Evolutionary conservation across 768 basidiomycete genomes (phyloP), one percentile per base, ranked within the genome.

Genomic region (Tylopilus felleus): DNA sequence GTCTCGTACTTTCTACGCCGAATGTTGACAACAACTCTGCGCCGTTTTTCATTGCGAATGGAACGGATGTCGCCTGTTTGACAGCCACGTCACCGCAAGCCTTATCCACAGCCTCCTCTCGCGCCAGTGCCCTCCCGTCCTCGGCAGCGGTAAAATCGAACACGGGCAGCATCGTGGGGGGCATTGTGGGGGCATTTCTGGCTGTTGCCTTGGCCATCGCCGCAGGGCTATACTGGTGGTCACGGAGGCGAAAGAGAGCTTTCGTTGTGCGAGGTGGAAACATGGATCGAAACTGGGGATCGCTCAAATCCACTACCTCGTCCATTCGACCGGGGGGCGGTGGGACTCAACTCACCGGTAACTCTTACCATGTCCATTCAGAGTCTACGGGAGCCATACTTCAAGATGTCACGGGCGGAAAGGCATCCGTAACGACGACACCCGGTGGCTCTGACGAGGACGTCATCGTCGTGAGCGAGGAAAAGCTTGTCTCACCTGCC

Each of bases 121-220:
- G 51, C 16, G 17, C 46, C 25, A 53, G 44, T 41, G 35, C 63
- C 19, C 49, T 56, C 3, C 23, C 59, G 31, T 55, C 70, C 3
- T 45, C 68, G 5, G 52, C 67, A 6, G 52, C 68, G 5, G 64
- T 71, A 16, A 55, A 61, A 5, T 62, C 67, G 8, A 76, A 77
- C 36, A 66, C 69, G 1, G 78, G 75, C 0, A 72, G 74, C 8
- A 78, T 86, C 25, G 77, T 74, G 6, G 86, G 84, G 2, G 77
- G 77, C 23, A 74, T 79, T 19, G 57, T 85, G 4, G 84, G 80
- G 5, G 79, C 73, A 2, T 19, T 72, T 2, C 60, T 75, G 3
- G 76, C 67, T 14, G 50, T 81, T 29, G 58, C 57, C 5, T 56
- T 77, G 21, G 60, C 72, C 16, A 61, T 70, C 8, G 48, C 74